Conservation (phyloP, 345 rosid species). For the Pugionium dolabratum region DNA sequence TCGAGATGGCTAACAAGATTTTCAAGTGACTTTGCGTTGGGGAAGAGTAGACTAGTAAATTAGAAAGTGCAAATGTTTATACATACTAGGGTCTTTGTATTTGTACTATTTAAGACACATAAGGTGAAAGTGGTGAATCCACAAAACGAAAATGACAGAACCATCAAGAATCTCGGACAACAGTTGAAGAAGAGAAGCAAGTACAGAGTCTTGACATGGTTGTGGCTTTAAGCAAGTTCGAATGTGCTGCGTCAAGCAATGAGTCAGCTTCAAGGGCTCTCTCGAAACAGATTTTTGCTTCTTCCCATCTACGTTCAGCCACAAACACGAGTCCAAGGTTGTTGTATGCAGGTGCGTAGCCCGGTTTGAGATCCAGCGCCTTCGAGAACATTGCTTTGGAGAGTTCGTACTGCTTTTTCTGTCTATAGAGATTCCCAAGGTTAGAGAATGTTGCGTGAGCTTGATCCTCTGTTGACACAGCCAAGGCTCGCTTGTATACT, state of each 20-base stretch:
- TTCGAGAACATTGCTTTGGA: conserved; percentile 90
- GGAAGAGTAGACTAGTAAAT: not conserved
- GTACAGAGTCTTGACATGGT: conserved; percentile 47
- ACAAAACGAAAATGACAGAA: not conserved
- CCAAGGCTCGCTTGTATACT: conserved; percentile 48
- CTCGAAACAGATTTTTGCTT: conserved; percentile 82
- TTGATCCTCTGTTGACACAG: conserved; percentile 58
- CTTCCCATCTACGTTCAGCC: conserved; percentile 82
- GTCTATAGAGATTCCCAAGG: conserved; percentile 89
- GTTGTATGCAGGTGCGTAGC: conserved; percentile 94
- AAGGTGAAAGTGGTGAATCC: not conserved
- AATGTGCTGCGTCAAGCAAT: conserved; percentile 89
- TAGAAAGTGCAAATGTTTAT: not conserved
- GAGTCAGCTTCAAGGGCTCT: conserved; percentile 77
- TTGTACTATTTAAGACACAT: not conserved
- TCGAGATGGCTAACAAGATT: conserved; percentile 1
- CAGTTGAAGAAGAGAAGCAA: conserved; percentile 39
- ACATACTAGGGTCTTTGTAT: not conserved
- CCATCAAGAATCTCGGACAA: conserved; percentile 35
- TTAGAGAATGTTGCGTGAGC: conserved; percentile 77
- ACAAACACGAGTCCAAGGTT: conserved; percentile 92
- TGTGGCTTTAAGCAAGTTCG: conserved; percentile 63
- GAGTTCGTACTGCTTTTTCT: conserved; percentile 68
- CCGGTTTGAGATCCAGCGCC: conserved; percentile 80
- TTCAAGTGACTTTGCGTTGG: not conserved